Conservation (phyloP, 768 basidiomycete genomes). For the Leccinum rimulosum region DNA sequence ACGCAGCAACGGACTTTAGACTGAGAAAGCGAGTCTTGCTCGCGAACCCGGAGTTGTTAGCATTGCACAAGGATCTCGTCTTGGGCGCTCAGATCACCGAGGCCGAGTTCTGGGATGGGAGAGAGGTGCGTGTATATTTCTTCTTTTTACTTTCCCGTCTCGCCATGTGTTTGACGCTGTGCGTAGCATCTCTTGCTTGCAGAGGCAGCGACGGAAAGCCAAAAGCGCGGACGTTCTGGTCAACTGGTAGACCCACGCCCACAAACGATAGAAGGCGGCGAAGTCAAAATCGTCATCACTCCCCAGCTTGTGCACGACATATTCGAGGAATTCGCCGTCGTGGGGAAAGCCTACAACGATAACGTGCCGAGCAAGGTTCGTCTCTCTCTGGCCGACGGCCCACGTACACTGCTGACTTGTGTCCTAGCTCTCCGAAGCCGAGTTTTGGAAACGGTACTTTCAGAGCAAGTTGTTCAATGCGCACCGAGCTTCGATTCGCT, state of each 20-base stretch:
- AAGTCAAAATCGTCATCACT: constrained; percentile 87
- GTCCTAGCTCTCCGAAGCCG: constrained; percentile 81
- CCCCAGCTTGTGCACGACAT: constrained; percentile 93
- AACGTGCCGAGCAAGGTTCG: constrained; percentile 83
- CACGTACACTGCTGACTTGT: constrained; percentile 1
- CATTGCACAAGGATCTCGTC: constrained; percentile 87
- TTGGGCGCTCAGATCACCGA: constrained; percentile 83
- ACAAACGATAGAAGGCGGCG: constrained; percentile 77
- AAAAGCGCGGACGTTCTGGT: constrained; percentile 79
- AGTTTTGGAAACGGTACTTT: constrained; percentile 98
- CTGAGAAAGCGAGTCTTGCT: constrained; percentile 78
- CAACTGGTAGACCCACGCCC: constrained; percentile 88
- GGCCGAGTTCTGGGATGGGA: constrained; percentile 95
- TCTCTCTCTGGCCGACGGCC: background rate
- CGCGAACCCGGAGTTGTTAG: constrained; percentile 72
- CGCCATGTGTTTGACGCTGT: background rate
- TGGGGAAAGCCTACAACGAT: constrained; percentile 87
- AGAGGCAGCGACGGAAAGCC: constrained; percentile 69
- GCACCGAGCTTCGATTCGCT: constrained; percentile 90
- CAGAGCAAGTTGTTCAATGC: constrained; percentile 94
- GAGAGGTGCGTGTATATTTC: constrained; percentile 57
- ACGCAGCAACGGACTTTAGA: constrained; percentile 65
- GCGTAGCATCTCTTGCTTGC: constrained; percentile 70
- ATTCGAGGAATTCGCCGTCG: constrained; percentile 96
- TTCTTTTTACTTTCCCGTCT: background rate